Evolutionary conservation across 2,329 filamentous ascomycete genomes (phyloP), one percentile per base, ranked within the genome.

Genomic region (Colletotrichum abscissum): DNA sequence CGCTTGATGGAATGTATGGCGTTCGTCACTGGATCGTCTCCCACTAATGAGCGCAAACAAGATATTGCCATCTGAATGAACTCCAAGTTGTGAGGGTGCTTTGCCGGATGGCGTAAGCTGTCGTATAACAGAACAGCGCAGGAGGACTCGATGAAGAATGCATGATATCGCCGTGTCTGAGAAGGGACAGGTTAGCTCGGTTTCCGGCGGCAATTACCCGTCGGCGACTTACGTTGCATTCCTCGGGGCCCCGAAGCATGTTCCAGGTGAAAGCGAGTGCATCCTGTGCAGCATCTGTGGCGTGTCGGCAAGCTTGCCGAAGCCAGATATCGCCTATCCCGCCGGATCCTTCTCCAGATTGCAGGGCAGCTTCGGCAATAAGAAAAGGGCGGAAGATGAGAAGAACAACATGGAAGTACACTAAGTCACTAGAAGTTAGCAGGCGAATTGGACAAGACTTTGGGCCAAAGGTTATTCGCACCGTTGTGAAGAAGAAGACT

Each of bases 61-160:
- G 55, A 69, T 33, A 73, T 65, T 11, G 67, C 70, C 67, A 70
- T 73, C 5, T 70, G 67, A 46, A 73, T 70, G 46, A 65, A 73
- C 26, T 73, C 70, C 6, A 73, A 28, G 35, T 73, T 73, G 9
- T 73, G 79, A 0, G 78, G 75, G 28, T 79, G 77, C 55, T 80
- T 80, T 11, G 76, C 72, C 0, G 78, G 78, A 52, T 79, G 77
- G 22, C 76, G 75, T 12, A 80, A 74, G 30, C 76, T 78, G 69
- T 80, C 78, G 56, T 80, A 79, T 6, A 80, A 58, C 11, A 80
- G 74, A 6, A 80, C 79, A 4, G 78, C 78, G 30, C 78, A 80
- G 58, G 74, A 76, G 30, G 75, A 76, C 42, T 80, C 79, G 54
- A 80, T 74, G 67, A 79, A 80, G 75, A 79, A 80, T 12, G 77